These are phyloP conservation scores for Nothophoma quercina DNA, from an alignment of 2,329 filamentous ascomycete genomes.

Conservation along the genomic window DNA sequence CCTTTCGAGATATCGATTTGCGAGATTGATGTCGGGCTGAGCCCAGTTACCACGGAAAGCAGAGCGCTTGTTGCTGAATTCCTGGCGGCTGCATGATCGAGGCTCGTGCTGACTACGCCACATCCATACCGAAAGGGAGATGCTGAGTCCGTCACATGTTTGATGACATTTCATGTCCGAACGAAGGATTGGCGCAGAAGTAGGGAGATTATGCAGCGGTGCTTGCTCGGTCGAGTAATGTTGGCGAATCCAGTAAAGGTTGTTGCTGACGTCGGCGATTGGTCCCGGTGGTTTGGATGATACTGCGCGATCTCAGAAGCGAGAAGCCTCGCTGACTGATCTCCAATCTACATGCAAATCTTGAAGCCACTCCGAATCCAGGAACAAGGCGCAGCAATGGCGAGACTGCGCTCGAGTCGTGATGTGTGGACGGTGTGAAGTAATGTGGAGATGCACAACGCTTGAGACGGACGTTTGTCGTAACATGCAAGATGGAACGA, in stretches of 20 bases:
- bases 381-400: background rate
- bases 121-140: background rate
- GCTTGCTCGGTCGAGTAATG: background rate
- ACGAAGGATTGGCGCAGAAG: background rate
- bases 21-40: background rate
- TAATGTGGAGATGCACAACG: background rate
- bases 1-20: background rate
- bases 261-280: conserved; percentile 18
- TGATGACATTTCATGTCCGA: background rate
- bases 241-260: conserved; percentile 3
- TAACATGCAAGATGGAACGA: background rate
- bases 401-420: background rate
- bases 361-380: background rate
- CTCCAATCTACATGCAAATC: conserved; percentile 1
- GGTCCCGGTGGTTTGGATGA: conserved; percentile 33
- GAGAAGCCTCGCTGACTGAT: conserved; percentile 10
- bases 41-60: conserved; percentile 13
- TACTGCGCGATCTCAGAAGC: conserved; percentile 27
- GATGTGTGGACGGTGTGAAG: background rate
- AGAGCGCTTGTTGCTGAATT: conserved; percentile 20
- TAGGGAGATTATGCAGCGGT: background rate
- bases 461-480: background rate
- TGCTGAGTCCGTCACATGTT: background rate
- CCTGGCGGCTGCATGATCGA: conserved; percentile 15
- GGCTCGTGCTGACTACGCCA: conserved; percentile 18